Evolutionary conservation across 2,329 filamentous ascomycete species (phyloP), one percentile per base, ranked within the genome.

Genomic region (Alternaria sp.): DNA sequence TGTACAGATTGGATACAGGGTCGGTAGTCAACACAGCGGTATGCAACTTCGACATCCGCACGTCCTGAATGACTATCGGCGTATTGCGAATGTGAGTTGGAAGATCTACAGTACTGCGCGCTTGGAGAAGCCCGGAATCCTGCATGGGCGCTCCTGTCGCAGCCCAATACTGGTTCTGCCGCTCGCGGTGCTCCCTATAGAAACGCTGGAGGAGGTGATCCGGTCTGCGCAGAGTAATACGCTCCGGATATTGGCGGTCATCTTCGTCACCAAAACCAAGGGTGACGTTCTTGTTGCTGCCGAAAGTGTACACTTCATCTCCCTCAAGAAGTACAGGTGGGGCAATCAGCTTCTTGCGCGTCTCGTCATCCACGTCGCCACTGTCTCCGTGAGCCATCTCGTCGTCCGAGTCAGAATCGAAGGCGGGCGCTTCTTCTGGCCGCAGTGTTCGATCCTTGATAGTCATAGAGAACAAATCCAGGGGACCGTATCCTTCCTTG

Each of bases 191-290:
- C 67, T 94, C 90, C 36, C 86, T 83, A 72, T 93, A 88, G 67
- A 97, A 92, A 48, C 88, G 85, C 51, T 87, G 86, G 14, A 97
- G 78, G 2, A 98, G 83, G 73, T 92, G 88, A 25, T 92, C 89
- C 0, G 95, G 93, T 16, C 94, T 88, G 57, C 88, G 87, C 34
- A 98, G 79, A 32, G 85, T 82, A 11, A 97, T 88, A 10, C 93
- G 90, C 76, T 98, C 95, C 0, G 95, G 95, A 71, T 91, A 97
- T 66, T 98, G 94, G 3, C 95, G 89, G 74, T 99, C 94, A 76
- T 97, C 93, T 72, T 96, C 91, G 74, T 99, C 94, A n/a, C 94
- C 94, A 62, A 98, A 90, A 1, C 95, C 95, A 22, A 99, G 86
- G 0, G 92, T 95, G 10, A 97, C 81, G 69, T 99, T 99, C 74